phyloP scores from a whole-genome alignment of 225 moss, liverwort and hornwort genomes.

The Marchantia polymorpha region DNA sequence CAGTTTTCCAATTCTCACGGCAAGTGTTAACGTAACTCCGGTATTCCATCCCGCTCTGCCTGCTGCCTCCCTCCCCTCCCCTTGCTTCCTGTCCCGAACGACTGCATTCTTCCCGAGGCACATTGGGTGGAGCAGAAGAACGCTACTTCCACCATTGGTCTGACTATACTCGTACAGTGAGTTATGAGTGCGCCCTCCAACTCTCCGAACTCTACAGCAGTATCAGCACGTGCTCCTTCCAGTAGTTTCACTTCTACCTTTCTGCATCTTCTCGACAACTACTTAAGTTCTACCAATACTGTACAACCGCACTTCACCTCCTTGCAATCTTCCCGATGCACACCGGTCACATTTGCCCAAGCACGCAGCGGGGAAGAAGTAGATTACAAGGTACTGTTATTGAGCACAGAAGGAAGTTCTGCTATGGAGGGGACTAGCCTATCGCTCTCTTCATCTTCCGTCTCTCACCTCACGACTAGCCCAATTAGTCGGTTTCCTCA shows the following conservation, averaged over 20 bases:
- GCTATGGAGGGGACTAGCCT: neutral
- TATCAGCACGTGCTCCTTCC: slow-evolving; percentile 8
- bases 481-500: neutral
- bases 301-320: neutral
- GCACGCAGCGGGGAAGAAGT: neutral
- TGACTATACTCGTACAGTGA: neutral
- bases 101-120: neutral
- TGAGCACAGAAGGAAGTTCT: neutral
- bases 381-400: neutral
- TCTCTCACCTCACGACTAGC: neutral
- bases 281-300: neutral
- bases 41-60: neutral
- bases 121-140: neutral
- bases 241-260: neutral
- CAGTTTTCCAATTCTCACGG: too few relatives aligned
- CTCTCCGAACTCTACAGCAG: neutral
- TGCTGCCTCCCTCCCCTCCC: neutral
- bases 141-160: neutral
- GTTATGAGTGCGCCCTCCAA: neutral
- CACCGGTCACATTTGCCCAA: neutral
- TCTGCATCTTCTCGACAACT: neutral
- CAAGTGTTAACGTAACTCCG: too few relatives aligned
- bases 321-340: neutral
- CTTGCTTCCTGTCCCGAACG: neutral
- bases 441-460: neutral